phyloP scores from a whole-genome alignment of 148 eudicot species.

The Vaccinium vitisidaea region DNA sequence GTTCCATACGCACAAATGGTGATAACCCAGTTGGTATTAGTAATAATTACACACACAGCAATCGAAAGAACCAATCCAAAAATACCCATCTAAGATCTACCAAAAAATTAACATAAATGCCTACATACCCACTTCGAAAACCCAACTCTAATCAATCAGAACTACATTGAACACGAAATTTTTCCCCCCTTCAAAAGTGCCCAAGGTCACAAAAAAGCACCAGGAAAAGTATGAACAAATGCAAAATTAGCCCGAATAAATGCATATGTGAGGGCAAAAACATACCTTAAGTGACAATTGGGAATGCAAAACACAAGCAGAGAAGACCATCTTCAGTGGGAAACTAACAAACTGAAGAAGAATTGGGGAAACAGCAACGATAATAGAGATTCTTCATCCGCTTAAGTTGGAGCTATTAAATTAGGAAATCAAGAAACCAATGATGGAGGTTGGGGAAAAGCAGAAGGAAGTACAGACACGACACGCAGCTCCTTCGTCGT shows the following conservation, averaged over 20 bases:
- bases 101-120: neutral
- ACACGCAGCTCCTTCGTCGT: neutral
- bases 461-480: neutral
- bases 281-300: constrained; percentile 44
- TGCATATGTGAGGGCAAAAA: neutral
- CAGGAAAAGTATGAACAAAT: neutral
- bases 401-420: neutral
- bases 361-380: neutral
- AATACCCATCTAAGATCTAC: constrained; percentile 12
- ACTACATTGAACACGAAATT: neutral
- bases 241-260: neutral
- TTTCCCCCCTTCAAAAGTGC: neutral
- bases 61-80: neutral
- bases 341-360: neutral
- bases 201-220: no score
- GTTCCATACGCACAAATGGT: neutral
- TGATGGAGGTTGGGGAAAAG: neutral
- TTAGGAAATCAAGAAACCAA: neutral
- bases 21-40: neutral
- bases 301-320: constrained; percentile 42
- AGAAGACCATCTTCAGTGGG: constrained; percentile 44
- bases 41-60: neutral
- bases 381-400: constrained; percentile 13
- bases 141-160: neutral
- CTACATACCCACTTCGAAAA: neutral